Base-by-base conservation (phyloP, 768 basidiomycete species). In the Calocera viscosa region DNA sequence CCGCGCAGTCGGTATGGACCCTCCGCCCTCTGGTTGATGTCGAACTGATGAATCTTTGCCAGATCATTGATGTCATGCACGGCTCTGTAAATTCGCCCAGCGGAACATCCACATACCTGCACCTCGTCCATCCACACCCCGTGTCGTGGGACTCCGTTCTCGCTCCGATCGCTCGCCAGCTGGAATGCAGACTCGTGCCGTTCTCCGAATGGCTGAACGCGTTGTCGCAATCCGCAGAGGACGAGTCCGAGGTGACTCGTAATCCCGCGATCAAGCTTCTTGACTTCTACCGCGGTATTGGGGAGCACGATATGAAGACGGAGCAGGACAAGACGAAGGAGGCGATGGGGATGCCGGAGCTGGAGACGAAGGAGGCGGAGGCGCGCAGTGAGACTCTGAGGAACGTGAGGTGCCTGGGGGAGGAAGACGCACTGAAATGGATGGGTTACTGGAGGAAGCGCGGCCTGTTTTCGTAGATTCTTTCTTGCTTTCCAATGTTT, bases 111-210 rank as follows among this genome's bases (percentile, higher is more conserved):
- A 49, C 12, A 5, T 39, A 68, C 68, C 33, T 67, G 33, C 77
- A 82, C 68, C 66, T 82, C 1, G 72, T 78, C 0, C 78, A 81
- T 68, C 81, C 81, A 8, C 68, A 72, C 7, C 75, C 77, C 2
- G 68, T 81, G 79, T 78, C 68, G 69, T 1, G 63, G 68, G 0
- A 67, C 79, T 39, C 76, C 2, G 26, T 60, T 2, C 14, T 81
- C 5, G 39, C 22, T 0, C 68, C 66, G 3, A 69, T 80, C n/a
- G 72, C 64, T 0, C 65, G 3, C 35, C 64, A 10, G 49, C 69
- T 64, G 71, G 60, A 65, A 2, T 68, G 76, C 1, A 73, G 73
- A 16, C 68, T 80, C n/a, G 75, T 78, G 8, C 69, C 74, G 2
- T 79, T 77, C 64, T 16, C 68, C 0, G 49, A 70, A 34, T 79